Evolutionary conservation across 2,329 filamentous ascomycete genomes (phyloP).

Genomic region (Aspergillus sp.): DNA sequence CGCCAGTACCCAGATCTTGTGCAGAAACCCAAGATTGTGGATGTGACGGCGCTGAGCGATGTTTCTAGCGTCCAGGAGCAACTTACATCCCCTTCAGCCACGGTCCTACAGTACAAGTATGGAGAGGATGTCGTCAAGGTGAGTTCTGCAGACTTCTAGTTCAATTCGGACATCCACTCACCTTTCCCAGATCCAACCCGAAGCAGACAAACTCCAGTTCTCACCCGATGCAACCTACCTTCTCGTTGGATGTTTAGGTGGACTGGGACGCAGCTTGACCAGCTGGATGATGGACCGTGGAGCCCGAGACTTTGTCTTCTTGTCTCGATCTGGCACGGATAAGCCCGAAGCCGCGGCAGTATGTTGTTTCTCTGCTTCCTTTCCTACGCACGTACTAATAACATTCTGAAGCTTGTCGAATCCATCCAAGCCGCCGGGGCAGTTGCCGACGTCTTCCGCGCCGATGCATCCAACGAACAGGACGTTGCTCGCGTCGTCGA

Average conservation of each 20-base stretch:
- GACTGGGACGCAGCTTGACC: conserved; percentile 49
- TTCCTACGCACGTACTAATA: conserved; percentile 43
- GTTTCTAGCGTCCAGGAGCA: too few species aligned
- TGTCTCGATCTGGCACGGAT: conserved; percentile 46
- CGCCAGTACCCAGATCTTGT: neutral
- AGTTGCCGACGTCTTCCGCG: conserved; percentile 4
- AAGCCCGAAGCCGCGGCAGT: conserved; percentile 4
- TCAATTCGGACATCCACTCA: too few species aligned
- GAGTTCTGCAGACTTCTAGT: too few species aligned
- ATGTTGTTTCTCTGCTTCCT: conserved; percentile 36
- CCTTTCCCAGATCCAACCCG: neutral
- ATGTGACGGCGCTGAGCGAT: too few species aligned
- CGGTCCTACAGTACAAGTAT: too few species aligned
- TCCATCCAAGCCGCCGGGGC: conserved; percentile 1
- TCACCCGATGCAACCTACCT: conserved; percentile 50
- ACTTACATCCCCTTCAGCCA: too few species aligned
- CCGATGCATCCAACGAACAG: conserved; percentile 1
- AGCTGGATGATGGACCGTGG: conserved; percentile 16
- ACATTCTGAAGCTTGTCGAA: neutral
- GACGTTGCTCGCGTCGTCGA: conserved; percentile 2
- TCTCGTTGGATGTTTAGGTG: conserved; percentile 56
- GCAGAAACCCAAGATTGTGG: neutral
- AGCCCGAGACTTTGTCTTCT: conserved; percentile 37
- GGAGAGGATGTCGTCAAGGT: too few species aligned
- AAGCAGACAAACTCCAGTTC: neutral